phyloP scores from a whole-genome alignment of 2,329 filamentous ascomycete species.

The Arthrobotrys megalospora region DNA sequence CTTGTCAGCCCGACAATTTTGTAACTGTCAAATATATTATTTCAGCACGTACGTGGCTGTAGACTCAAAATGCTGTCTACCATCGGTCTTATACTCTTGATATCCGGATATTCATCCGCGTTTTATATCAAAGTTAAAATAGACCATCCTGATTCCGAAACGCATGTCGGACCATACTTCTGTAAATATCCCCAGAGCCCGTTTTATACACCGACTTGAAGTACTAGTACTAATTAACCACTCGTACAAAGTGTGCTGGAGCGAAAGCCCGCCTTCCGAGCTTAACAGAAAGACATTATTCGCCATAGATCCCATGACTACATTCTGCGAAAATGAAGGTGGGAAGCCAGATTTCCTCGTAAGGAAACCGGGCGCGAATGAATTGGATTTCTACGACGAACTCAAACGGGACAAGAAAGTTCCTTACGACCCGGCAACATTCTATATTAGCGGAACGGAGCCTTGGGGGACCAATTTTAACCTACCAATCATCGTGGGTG shows the following conservation, averaged over 20 bases:
- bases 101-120: constrained; percentile 14
- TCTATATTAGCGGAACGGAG: constrained; percentile 27
- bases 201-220: background rate
- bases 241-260: constrained; percentile 27
- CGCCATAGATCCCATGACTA: constrained; percentile 29
- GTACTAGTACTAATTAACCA: too few relatives aligned
- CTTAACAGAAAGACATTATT: constrained; percentile 18
- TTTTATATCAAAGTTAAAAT: constrained; percentile 13
- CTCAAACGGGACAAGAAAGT: constrained; percentile 17
- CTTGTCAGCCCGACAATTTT: too few relatives aligned
- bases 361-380: background rate
- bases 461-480: constrained; percentile 14
- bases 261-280: background rate
- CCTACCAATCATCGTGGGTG: constrained; percentile 23
- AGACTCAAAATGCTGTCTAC: background rate
- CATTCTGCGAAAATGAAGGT: constrained; percentile 31
- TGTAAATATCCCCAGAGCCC: background rate
- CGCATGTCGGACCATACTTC: background rate
- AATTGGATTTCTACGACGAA: constrained; percentile 29
- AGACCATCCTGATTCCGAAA: background rate
- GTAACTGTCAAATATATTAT: too few relatives aligned
- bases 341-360: constrained; percentile 26
- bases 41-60: too few relatives aligned
- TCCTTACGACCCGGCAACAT: constrained; percentile 15
- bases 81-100: background rate